Evolutionary conservation across 441 rosid genomes (phyloP).

Genomic region (Francoa sonchifolia): DNA sequence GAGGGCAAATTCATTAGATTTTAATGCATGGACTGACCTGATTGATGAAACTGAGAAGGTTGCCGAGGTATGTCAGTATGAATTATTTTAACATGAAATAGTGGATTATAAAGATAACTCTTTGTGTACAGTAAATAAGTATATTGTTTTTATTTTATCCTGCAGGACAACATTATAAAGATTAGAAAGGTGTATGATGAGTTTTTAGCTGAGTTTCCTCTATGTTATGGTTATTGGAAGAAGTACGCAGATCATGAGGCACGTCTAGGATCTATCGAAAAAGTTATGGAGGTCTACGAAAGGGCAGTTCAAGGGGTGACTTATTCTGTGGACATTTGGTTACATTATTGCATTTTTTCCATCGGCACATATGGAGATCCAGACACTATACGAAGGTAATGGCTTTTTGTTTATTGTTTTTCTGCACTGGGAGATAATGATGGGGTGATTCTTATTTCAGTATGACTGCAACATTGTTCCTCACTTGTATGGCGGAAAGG

Average conservation of each 20-base stretch:
- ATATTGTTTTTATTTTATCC: background rate
- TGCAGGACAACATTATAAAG: conserved; percentile 15
- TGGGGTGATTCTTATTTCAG: conserved; percentile 28
- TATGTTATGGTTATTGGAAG: conserved; percentile 19
- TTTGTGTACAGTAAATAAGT: no score
- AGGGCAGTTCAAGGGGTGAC: conserved; percentile 15
- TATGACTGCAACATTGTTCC: conserved; percentile 61
- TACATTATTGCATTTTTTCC: conserved; percentile 22
- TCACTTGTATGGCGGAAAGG: conserved; percentile 50
- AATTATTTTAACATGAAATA: no score
- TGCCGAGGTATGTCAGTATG: conserved; percentile 4
- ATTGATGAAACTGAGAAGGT: conserved; percentile 5
- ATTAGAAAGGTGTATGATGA: conserved; percentile 14
- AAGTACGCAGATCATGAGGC: conserved; percentile 14
- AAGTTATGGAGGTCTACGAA: conserved; percentile 16
- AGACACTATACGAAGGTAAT: conserved; percentile 89
- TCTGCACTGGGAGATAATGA: conserved; percentile 20
- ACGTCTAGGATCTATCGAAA: conserved; percentile 11
- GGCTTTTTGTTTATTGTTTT: conserved; percentile 15
- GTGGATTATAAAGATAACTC: no score
- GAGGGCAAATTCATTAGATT: background rate
- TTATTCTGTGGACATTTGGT: conserved; percentile 17
- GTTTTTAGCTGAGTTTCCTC: conserved; percentile 18
- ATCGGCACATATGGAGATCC: conserved; percentile 91
- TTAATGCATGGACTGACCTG: background rate